Conservation (phyloP, 768 basidiomycete species). For the Suillus occidentalis region DNA sequence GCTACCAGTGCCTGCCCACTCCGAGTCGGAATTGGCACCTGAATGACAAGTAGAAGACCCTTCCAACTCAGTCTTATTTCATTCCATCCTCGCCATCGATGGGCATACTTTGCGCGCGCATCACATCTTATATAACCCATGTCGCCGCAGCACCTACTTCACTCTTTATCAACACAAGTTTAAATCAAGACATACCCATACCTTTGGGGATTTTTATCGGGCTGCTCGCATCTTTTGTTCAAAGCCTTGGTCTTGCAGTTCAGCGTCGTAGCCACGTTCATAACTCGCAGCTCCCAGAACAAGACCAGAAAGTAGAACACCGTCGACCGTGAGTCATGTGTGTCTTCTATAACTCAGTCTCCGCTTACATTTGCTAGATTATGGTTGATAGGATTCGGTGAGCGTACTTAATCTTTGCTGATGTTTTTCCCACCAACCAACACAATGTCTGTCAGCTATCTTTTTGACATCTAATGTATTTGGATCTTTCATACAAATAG, state of each 20-base stretch:
- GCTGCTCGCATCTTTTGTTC: conserved; percentile 82
- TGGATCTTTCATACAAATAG: conserved; percentile 89
- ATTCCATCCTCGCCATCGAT: neutral
- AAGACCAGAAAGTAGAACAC: conserved; percentile 66
- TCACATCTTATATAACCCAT: neutral
- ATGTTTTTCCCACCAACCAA: conserved; percentile 5
- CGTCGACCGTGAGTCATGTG: conserved; percentile 67
- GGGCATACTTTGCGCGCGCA: conserved; percentile 1
- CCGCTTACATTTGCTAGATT: conserved; percentile 45
- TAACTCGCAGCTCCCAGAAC: conserved; percentile 69
- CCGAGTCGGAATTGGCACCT: neutral
- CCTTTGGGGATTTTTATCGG: conserved; percentile 54
- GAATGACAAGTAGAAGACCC: conserved; percentile 9
- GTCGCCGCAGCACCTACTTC: neutral
- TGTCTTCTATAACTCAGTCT: neutral
- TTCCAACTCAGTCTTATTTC: neutral
- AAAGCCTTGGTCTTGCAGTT: conserved; percentile 87
- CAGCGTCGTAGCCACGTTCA: conserved; percentile 92
- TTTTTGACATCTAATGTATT: conserved; percentile 88
- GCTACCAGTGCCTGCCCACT: neutral
- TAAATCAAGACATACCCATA: conserved; percentile 35
- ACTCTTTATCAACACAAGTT: conserved; percentile 3
- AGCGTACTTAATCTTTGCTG: conserved; percentile 17
- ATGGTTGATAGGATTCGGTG: conserved; percentile 83
- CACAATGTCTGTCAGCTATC: conserved; percentile 40